Base-by-base conservation (phyloP, 129 eudicot genomes). In the Flaveria linearis region DNA sequence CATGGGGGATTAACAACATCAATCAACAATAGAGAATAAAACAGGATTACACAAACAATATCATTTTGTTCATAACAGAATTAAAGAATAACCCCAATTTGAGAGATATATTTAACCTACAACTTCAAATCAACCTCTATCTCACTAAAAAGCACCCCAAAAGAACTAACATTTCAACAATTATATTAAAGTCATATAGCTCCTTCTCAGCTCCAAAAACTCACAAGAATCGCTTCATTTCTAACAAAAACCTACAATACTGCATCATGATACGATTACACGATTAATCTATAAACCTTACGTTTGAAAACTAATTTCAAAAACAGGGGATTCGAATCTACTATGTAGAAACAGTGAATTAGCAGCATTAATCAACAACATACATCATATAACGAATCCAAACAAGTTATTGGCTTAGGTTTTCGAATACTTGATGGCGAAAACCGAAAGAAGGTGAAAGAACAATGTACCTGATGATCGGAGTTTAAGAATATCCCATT, bases 391-490 rank as follows among this genome's bases (percentile, higher is more conserved):
- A 33, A 65, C 1, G 26, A 36, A 20, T 20, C 9, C 18, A 13
- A 18, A 20, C 46, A 51, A 36, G 16, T 50, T 30, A 76, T 51
- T 66, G 73, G 30, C 11, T 53, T 76, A 76, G 74, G 80, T 73
- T 45, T 57, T 69, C 4, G 8, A 11, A 11, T 25, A 25, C 9
- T 30, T 45, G 1, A 4, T 20, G 4, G 51, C 2, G 36, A 52
- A 45, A 55, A 43, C 20, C 22, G 47, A 68, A 46, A 17, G n/a
- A 25, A 77, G 43, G 75, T 11, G 56, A 45, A 77, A 26, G 9
- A 9, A 16, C 5, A 56, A 28, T 58, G 82, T 78, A 78, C 82
- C 82, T 69, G 62, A 43, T 68, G 58, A 55, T 77, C 23, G 58
- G 28, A 49, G 62, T 69, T 36, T 6, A 18, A 57, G 70, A 69